Conservation (phyloP, 2,329 filamentous ascomycete genomes). For the Botrytis sinoallii region DNA sequence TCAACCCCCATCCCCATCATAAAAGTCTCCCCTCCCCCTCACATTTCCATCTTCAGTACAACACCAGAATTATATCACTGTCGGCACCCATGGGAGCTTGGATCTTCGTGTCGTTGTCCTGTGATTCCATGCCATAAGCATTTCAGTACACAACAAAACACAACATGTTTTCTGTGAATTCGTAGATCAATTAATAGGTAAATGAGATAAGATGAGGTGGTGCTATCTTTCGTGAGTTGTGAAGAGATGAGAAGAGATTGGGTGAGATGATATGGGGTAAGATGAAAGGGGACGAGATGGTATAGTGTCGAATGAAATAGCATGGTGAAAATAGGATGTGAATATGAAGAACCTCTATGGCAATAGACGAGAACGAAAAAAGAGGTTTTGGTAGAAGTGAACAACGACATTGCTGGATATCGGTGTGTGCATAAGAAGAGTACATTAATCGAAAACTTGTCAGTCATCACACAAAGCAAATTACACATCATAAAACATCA, state of each 20-base stretch:
- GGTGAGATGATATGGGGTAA: too few relatives aligned
- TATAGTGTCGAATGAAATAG: too few relatives aligned
- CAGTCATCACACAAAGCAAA: not conserved
- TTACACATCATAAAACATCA: not conserved
- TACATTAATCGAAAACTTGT: not conserved
- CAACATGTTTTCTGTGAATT: too few relatives aligned
- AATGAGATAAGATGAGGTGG: not conserved
- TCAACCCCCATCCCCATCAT: not conserved
- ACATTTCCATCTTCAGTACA: not conserved
- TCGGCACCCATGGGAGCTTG: not conserved
- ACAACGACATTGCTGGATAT: not conserved
- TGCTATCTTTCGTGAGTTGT: not conserved
- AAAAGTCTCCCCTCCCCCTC: not conserved
- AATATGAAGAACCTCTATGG: fast-evolving
- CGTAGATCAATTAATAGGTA: fast-evolving
- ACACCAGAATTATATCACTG: not conserved
- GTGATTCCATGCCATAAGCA: not conserved
- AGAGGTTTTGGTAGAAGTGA: too few relatives aligned
- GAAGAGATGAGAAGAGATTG: too few relatives aligned
- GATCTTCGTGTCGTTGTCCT: not conserved
- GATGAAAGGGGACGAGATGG: too few relatives aligned
- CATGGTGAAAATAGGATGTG: too few relatives aligned
- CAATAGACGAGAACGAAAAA: not conserved
- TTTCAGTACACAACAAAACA: too few relatives aligned
- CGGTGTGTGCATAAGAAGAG: not conserved